Percentiles rank a stretch among this genome's conserved stretches.
Conservation (phyloP, 306 rosid species). For the Bauhinia variegata region DNA sequence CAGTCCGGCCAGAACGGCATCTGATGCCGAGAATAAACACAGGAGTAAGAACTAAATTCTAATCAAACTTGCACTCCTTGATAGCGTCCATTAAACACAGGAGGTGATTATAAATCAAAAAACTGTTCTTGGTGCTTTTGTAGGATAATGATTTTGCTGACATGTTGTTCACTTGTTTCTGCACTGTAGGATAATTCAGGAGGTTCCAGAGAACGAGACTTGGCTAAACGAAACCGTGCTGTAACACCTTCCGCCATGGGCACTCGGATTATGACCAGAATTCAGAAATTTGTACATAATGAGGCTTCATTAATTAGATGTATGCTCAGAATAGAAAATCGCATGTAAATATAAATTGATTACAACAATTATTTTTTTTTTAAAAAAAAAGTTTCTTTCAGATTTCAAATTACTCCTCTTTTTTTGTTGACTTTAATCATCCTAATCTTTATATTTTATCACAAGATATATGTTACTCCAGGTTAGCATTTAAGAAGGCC, state of each 20-base stretch:
- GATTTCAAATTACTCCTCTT: no score
- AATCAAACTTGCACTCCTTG: not conserved
- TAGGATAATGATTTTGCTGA: conserved; percentile 28
- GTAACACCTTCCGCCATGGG: conserved; percentile 42
- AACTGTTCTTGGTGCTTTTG: not conserved
- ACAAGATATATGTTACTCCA: conserved; percentile 9
- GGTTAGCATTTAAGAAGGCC: conserved; percentile 24
- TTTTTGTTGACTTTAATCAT: no score
- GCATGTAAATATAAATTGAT: conserved; percentile 37
- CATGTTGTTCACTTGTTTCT: conserved; percentile 21
- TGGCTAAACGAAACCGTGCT: conserved; percentile 32
- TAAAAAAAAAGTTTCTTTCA: not conserved
- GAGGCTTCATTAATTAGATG: conserved; percentile 29
- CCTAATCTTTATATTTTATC: no score
- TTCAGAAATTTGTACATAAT: conserved; percentile 47
- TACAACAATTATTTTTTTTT: not conserved
- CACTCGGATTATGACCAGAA: conserved; percentile 29
- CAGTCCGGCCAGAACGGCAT: conserved; percentile 35
- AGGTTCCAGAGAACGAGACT: conserved; percentile 46
- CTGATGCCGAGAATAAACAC: conserved; percentile 48
- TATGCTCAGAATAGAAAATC: conserved; percentile 4
- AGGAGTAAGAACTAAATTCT: conserved; percentile 49
- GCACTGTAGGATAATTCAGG: conserved; percentile 53
- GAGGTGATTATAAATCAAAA: conserved; percentile 23
- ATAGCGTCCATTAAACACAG: conserved; percentile 22